Evolutionary conservation across 257 asterid species (phyloP).

Genomic region (Fraxinus excelsior): DNA sequence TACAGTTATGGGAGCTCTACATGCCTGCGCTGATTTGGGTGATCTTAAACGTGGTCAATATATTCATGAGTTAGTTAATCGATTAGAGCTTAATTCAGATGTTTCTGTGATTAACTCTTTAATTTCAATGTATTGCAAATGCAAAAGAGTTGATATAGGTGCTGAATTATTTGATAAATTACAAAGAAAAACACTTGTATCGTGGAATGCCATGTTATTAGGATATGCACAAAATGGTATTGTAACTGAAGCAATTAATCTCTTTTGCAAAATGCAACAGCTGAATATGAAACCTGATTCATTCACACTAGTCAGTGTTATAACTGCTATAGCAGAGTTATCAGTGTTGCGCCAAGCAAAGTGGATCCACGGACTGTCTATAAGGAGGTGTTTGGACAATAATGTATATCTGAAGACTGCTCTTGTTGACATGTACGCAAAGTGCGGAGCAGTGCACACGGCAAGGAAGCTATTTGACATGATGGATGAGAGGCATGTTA

Average conservation of each 20-base stretch:
- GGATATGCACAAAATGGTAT: conserved; percentile 81
- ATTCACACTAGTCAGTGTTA: conserved; percentile 79
- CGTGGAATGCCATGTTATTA: conserved; percentile 89
- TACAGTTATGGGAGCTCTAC: conserved; percentile 80
- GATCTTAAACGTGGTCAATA: conserved; percentile 62
- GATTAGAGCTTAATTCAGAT: conserved; percentile 49
- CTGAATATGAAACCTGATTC: conserved; percentile 66
- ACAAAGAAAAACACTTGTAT: conserved; percentile 59
- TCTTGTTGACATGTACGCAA: conserved; percentile 89
- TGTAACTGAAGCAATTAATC: conserved; percentile 59
- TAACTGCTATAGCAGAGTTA: conserved; percentile 79
- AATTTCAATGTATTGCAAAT: conserved; percentile 93
- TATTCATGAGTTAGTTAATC: conserved; percentile 55
- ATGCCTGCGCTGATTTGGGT: conserved; percentile 63
- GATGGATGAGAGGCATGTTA: conserved; percentile 67
- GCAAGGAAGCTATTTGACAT: conserved; percentile 71
- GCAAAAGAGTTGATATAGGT: conserved; percentile 68
- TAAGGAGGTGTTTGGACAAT: conserved; percentile 55
- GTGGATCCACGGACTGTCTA: conserved; percentile 82
- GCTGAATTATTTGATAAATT: conserved; percentile 54
- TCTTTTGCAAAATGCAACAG: conserved; percentile 63
- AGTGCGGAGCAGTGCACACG: conserved; percentile 75
- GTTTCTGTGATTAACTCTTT: conserved; percentile 69
- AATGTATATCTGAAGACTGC: conserved; percentile 74
- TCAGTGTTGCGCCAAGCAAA: conserved; percentile 80